Conservation (phyloP, 2,329 filamentous ascomycete genomes). For the Zasmidium citrigriseum region DNA sequence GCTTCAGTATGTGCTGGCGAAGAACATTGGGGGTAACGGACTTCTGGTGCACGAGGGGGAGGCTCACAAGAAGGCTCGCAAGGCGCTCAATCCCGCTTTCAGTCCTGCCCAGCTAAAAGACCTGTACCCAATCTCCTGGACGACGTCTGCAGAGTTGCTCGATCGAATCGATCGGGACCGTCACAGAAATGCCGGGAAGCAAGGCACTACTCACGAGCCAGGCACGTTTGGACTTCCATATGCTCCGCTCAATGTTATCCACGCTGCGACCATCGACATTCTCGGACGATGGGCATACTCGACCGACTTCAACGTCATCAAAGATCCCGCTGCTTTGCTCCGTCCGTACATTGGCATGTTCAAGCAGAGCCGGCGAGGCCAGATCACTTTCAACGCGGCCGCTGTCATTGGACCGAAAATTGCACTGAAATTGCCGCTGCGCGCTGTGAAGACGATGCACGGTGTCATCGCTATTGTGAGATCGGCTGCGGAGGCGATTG, state of each 20-base stretch:
- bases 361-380: constrained; percentile 14
- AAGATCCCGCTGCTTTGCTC: neutral
- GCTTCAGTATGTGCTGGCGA: constrained; percentile 11
- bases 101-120: constrained; percentile 5
- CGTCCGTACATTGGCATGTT: constrained; percentile 13
- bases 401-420: constrained; percentile 14
- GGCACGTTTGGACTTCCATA: too few relatives aligned
- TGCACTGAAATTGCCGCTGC: constrained; percentile 9
- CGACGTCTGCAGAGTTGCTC: too few relatives aligned
- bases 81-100: constrained; percentile 12
- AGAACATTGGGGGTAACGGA: constrained; percentile 8
- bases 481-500: constrained; percentile 8
- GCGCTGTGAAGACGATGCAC: constrained; percentile 14
- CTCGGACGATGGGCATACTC: constrained; percentile 12
- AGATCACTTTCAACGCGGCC: constrained; percentile 9
- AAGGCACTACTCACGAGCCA: neutral
- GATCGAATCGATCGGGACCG: neutral
- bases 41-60: constrained; percentile 19
- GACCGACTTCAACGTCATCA: constrained; percentile 4
- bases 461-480: constrained; percentile 8
- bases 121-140: constrained; percentile 15
- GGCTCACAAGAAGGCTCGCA: constrained; percentile 11
- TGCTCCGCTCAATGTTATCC: constrained; percentile 1
- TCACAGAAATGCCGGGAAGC: too few relatives aligned
- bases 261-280: constrained; percentile 9